A percentile compares a stretch with the other conserved stretches of the same genome.
Evolutionary conservation across 306 rosid genomes (phyloP).

Genomic region (Hippophae gyantsensis): DNA sequence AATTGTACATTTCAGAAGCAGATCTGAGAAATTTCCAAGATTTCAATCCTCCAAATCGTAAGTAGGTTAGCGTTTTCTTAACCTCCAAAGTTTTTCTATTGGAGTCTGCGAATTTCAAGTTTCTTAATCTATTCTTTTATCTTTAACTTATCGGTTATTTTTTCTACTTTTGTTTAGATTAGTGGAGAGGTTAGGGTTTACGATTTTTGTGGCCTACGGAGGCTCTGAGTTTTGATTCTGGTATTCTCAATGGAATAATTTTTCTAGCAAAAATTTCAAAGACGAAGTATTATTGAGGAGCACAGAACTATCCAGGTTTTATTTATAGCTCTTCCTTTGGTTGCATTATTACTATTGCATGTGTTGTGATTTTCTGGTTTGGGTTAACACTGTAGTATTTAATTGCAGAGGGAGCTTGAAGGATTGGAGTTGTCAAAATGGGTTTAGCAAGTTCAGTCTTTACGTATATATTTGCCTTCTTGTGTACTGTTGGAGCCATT

Average conservation of each 20-base stretch:
- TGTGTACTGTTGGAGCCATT: conserved; percentile 79
- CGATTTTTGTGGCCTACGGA: background rate
- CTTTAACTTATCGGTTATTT: too few species aligned
- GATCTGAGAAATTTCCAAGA: too few species aligned
- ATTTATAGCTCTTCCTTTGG: background rate
- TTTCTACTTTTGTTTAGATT: background rate
- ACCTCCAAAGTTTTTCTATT: too few species aligned
- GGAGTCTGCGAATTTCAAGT: too few species aligned
- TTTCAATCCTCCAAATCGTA: too few species aligned
- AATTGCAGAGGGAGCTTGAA: conserved; percentile 2
- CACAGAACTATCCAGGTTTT: conserved; percentile 13
- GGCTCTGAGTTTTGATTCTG: background rate
- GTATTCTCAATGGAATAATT: background rate
- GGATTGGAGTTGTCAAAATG: conserved; percentile 25
- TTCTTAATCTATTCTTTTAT: too few species aligned
- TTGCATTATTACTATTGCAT: background rate
- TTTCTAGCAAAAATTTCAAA: background rate
- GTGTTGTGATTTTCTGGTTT: background rate
- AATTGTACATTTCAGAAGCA: too few species aligned
- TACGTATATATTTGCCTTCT: conserved; percentile 51
- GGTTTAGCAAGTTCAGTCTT: conserved; percentile 50
- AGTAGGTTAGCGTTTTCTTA: too few species aligned
- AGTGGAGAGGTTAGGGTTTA: conserved; percentile 7
- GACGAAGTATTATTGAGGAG: background rate
- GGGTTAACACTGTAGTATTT: background rate